A percentile compares a stretch with the other conserved stretches of the same genome.
Evolutionary conservation across 768 basidiomycete species (phyloP).

Genomic region (Hysterangium stoloniferum): DNA sequence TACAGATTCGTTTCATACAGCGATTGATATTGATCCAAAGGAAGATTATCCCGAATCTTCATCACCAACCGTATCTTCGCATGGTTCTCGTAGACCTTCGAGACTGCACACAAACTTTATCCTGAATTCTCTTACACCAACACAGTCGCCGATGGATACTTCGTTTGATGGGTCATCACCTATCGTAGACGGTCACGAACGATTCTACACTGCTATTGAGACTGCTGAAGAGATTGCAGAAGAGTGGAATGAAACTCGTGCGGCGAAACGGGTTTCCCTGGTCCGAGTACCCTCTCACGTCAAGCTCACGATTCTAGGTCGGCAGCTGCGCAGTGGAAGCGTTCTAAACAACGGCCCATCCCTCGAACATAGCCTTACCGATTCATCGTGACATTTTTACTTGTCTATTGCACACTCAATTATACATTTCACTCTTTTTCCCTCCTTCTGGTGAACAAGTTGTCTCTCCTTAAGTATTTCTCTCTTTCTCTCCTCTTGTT

Average conservation of each 20-base stretch:
- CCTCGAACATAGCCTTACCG: neutral
- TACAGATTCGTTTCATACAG: constrained; percentile 61
- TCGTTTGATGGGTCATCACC: constrained; percentile 13
- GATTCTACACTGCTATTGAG: constrained; percentile 39
- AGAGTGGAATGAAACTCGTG: constrained; percentile 80
- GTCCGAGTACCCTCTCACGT: constrained; percentile 61
- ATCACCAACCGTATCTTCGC: neutral
- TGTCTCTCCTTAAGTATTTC: too few species aligned
- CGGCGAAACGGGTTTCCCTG: constrained; percentile 78
- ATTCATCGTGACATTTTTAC: neutral
- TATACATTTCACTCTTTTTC: neutral
- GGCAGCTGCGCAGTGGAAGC: neutral
- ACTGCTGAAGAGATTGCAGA: constrained; percentile 67
- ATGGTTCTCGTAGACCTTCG: constrained; percentile 29
- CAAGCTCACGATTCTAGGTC: neutral
- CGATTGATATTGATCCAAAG: constrained; percentile 35
- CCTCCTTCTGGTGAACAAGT: neutral
- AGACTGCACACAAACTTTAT: constrained; percentile 27
- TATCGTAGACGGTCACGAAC: constrained; percentile 33
- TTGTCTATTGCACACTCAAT: neutral
- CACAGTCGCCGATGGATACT: constrained; percentile 15
- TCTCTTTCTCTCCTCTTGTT: too few species aligned
- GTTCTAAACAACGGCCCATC: neutral
- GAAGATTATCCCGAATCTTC: neutral
- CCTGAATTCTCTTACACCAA: constrained; percentile 14